phyloP scores from a whole-genome alignment of 202 grass and related monocot species.

The Bolboschoenoplectus hybrid region DNA sequence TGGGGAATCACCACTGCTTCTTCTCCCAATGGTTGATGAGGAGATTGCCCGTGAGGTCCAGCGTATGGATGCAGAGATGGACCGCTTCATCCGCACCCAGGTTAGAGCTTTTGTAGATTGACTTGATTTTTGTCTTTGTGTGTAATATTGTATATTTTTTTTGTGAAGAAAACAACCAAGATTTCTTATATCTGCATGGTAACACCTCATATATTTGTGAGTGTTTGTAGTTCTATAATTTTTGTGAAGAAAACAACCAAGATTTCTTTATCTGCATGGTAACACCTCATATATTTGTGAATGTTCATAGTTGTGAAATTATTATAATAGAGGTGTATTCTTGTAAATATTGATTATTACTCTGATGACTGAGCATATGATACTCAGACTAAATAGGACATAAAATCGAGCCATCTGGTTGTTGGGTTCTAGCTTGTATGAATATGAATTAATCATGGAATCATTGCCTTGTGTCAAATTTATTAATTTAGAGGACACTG shows the following conservation, averaged over 20 bases:
- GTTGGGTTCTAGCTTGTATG: constrained; percentile 1
- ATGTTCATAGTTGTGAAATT: not conserved
- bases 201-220: not conserved
- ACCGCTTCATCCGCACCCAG: constrained; percentile 94
- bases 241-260: constrained; percentile 15
- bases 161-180: not conserved
- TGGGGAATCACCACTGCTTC: constrained; percentile 72
- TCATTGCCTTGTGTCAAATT: constrained; percentile 5
- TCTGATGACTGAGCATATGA: not conserved
- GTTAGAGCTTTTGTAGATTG: constrained; percentile 44
- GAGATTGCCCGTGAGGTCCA: constrained; percentile 89
- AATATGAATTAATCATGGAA: not conserved
- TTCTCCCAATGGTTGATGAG: constrained; percentile 79
- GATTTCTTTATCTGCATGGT: not conserved
- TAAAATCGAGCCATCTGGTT: not conserved
- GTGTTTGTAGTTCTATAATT: not conserved
- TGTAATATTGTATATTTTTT: constrained; percentile 1
- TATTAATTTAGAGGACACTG: not conserved
- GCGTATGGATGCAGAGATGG: constrained; percentile 93
- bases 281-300: not conserved
- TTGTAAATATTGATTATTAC: not conserved
- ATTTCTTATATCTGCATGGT: not conserved
- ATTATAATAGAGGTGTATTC: not conserved
- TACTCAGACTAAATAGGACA: not conserved
- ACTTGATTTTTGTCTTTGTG: not conserved